phyloP scores from a whole-genome alignment of 768 basidiomycete species.

The Lactarius indigo region DNA sequence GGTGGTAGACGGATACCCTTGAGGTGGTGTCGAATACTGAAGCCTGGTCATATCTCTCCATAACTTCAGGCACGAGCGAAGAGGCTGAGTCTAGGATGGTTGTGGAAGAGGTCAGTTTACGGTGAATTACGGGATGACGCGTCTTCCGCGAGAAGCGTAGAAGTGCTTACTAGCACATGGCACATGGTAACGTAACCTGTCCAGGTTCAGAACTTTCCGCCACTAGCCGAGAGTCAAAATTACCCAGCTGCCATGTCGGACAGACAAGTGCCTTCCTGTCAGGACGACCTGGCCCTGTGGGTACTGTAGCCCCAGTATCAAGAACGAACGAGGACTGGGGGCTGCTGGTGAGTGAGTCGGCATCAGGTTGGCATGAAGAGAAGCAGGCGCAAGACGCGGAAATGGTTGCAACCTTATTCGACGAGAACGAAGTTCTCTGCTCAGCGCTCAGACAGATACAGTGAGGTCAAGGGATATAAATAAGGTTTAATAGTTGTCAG shows the following conservation, averaged over 20 bases:
- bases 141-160: background rate
- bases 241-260: background rate
- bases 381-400: background rate
- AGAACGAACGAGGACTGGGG: background rate
- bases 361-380: background rate
- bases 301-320: background rate
- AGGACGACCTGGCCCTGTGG: background rate
- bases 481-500: background rate
- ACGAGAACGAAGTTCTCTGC: background rate
- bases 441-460: background rate
- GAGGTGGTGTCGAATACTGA: background rate
- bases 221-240: background rate
- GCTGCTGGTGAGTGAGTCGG: background rate
- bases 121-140: background rate
- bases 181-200: background rate
- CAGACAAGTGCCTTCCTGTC: background rate
- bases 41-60: background rate
- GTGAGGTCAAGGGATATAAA: background rate
- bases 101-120: background rate
- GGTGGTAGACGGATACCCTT: background rate
- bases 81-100: background rate
- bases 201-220: background rate
- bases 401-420: background rate
- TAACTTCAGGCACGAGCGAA: background rate
- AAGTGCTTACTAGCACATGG: background rate